These are phyloP conservation scores for Aegilops umbellulata DNA, from an alignment of 176 grass and related monocot genomes.

Conservation along the genomic window DNA sequence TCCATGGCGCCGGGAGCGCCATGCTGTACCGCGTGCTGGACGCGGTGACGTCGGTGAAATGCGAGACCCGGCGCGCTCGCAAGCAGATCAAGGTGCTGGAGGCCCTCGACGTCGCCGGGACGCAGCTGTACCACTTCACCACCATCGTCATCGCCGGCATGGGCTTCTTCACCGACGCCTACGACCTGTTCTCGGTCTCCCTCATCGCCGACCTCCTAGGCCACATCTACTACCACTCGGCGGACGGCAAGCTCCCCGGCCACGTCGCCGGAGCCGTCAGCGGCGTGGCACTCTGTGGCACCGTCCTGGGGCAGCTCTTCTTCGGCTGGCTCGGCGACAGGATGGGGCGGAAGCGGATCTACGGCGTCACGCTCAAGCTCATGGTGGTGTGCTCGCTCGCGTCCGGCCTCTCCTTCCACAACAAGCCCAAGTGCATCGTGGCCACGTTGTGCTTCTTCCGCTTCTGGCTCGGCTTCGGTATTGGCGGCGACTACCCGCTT, in stretches of 20 bases:
- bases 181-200: conserved; percentile 64
- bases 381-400: conserved; percentile 6
- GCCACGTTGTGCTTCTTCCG: conserved; percentile 5
- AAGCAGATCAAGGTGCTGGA: neutral
- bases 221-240: neutral
- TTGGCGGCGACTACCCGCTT: neutral
- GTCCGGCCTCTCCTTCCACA: neutral
- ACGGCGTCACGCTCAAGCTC: neutral
- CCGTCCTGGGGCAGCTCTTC: conserved; percentile 47
- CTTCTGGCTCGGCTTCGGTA: neutral
- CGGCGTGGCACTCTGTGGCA: neutral
- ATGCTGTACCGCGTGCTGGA: neutral
- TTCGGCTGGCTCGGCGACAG: conserved; percentile 94
- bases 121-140: conserved; percentile 6
- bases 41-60: neutral
- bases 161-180: conserved; percentile 93
- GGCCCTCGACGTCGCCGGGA: neutral
- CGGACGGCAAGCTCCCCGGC: neutral
- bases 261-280: neutral
- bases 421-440: neutral
- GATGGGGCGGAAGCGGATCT: conserved; percentile 2
- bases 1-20: neutral
- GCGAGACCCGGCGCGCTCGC: neutral
- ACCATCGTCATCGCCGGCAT: conserved; percentile 74
- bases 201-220: neutral